phyloP scores from a whole-genome alignment of 2,329 filamentous ascomycete genomes.

The Curvularia verruculosa region DNA sequence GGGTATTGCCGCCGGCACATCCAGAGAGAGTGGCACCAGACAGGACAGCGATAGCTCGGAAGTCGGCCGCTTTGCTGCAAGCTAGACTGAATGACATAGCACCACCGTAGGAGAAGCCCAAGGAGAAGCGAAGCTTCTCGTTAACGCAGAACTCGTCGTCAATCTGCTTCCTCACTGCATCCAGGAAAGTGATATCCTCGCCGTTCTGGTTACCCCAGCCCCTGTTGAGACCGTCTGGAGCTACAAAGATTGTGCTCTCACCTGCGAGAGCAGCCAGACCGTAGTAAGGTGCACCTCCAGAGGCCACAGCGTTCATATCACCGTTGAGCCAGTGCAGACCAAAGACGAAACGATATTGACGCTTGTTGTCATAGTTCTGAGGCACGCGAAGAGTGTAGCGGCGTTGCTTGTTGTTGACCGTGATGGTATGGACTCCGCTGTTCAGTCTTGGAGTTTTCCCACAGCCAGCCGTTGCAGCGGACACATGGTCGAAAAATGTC shows the following conservation, averaged over 20 bases:
- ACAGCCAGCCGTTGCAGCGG: slow-evolving; percentile 20
- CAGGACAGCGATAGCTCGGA: slow-evolving; percentile 49
- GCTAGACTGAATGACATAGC: slow-evolving; percentile 54
- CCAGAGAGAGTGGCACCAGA: slow-evolving; percentile 29
- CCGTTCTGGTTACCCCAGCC: slow-evolving; percentile 55
- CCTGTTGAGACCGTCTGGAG: slow-evolving; percentile 49
- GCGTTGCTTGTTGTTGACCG: slow-evolving; percentile 32
- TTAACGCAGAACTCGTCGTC: slow-evolving; percentile 54
- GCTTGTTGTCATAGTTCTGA: slow-evolving; percentile 49
- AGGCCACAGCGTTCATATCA: slow-evolving; percentile 46
- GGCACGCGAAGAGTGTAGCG: slow-evolving; percentile 38
- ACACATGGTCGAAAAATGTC: slow-evolving; percentile 12
- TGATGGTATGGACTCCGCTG: slow-evolving; percentile 16
- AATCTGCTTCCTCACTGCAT: slow-evolving; percentile 48
- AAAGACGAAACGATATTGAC: slow-evolving; percentile 53
- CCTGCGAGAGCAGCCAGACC: slow-evolving; percentile 47
- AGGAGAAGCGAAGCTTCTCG: slow-evolving; percentile 51
- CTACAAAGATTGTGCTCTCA: slow-evolving; percentile 53
- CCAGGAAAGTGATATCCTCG: slow-evolving; percentile 52
- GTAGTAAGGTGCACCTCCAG: slow-evolving; percentile 46
- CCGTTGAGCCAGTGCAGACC: slow-evolving; percentile 52
- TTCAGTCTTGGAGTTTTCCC: slow-evolving; percentile 22
- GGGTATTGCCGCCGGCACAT: slow-evolving; percentile 45
- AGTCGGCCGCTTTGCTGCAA: slow-evolving; percentile 49
- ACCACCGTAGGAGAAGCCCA: slow-evolving; percentile 56